These are phyloP conservation scores for Fraxinus cuspidata DNA, from an alignment of 257 asterid genomes.

Conservation along the genomic window DNA sequence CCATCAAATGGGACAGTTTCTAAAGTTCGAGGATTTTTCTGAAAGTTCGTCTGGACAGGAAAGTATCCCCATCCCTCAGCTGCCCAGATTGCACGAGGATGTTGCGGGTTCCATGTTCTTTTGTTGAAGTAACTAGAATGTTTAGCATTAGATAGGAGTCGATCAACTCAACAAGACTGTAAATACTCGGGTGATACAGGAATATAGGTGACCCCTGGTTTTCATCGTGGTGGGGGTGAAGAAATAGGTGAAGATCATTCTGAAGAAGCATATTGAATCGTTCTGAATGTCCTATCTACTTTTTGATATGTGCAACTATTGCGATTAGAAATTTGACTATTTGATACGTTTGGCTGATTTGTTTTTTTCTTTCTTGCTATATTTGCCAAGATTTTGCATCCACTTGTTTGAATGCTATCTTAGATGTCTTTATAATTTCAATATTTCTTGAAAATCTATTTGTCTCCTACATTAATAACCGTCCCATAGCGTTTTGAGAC, in stretches of 20 bases:
- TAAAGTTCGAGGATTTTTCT: slow-evolving; percentile 65
- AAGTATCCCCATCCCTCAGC: slow-evolving; percentile 48
- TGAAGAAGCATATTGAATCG: not conserved
- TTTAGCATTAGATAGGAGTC: not conserved
- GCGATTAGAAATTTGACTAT: not conserved
- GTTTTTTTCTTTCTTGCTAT: not conserved
- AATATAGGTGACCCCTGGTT: not conserved
- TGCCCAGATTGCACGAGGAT: slow-evolving; percentile 71
- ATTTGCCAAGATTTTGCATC: not conserved
- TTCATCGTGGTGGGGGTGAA: not conserved
- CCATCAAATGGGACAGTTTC: slow-evolving; percentile 68
- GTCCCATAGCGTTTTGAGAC: not conserved
- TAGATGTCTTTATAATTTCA: not conserved
- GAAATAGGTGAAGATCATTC: not conserved
- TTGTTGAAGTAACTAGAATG: slow-evolving; percentile 46
- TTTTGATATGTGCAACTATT: not conserved
- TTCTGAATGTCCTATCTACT: not conserved
- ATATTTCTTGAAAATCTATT: not conserved
- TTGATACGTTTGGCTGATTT: not conserved
- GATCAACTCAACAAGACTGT: slow-evolving; percentile 19
- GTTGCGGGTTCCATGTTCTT: slow-evolving; percentile 92
- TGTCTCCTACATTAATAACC: not conserved
- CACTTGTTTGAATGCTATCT: not conserved
- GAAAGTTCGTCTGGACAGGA: slow-evolving; percentile 47
- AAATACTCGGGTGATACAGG: slow-evolving; percentile 20